Base-by-base conservation (phyloP, 2,329 filamentous ascomycete genomes). In the Xenosphaeropsis pyriputrescens region DNA sequence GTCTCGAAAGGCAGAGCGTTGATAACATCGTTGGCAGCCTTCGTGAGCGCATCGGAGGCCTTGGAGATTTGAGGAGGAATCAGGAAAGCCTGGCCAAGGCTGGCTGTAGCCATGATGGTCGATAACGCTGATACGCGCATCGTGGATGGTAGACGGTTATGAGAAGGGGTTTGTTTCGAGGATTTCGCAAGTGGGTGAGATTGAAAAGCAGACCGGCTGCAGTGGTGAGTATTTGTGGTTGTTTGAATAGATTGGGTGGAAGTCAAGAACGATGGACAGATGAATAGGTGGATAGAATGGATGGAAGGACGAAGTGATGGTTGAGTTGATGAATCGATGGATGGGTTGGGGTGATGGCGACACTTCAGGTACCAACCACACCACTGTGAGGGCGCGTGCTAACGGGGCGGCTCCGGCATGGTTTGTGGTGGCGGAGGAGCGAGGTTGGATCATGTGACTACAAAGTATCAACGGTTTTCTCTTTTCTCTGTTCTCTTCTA, bases 1-100 rank as follows among this genome's bases (percentile, higher is more conserved):
- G 63, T 50, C 35, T 59, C 54, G 43, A 62, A 57, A 12, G 60
- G 50, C 32, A 61, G 45, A 18, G 60, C 47, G 38, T 61, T 60
- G 54, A 65, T 57, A 46, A 63, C 50, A 30, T 59, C 56, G 40
- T 58, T 54, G 38, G 67, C 62, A 37, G 59, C 54, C 22, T 26
- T 26, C 7, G 22, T 26, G 8, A 26, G 8, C 7, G 22, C 22
- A 26, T 26, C 22, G 8, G 22, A 15, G 57, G 22, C 22, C 30
- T 18, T 53, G 42, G 61, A 59, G 39, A 65, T 53, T 47, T 65
- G 57, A 40, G 73, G 67, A 26, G 72, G 63, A 38, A 79, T 47
- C 42, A 78, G 59, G 49, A 77, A 64, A 40, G 71, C 67, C 17
- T 57, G 50, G 26, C 40, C 37, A 8, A 44, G 32, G 17, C 39